Evolutionary conservation across 371 early-diverging fungal species (phyloP).

Genomic region (Mucor irregularis): DNA sequence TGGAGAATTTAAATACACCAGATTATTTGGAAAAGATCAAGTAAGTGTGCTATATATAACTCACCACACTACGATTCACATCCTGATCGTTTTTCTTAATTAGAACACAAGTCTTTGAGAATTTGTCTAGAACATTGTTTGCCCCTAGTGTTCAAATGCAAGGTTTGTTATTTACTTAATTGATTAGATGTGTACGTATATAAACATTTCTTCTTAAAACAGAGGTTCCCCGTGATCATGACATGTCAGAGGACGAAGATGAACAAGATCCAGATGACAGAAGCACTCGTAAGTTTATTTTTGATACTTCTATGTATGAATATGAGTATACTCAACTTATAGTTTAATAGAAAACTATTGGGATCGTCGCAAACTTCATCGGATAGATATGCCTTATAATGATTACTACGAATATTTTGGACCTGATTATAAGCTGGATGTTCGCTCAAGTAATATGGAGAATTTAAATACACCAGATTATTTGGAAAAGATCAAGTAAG

Average conservation of each 20-base stretch:
- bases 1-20: slow-evolving; percentile 85
- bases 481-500: slow-evolving; percentile 71
- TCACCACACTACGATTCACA: not conserved
- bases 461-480: slow-evolving; percentile 84
- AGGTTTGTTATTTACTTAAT: slow-evolving; percentile 16
- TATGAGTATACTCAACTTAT: not conserved
- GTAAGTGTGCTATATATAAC: slow-evolving; percentile 19
- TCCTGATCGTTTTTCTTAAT: not conserved
- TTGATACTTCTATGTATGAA: too few species aligned
- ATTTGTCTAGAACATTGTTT: slow-evolving; percentile 72
- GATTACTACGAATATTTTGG: slow-evolving; percentile 87
- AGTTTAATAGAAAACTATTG: slow-evolving; percentile 46
- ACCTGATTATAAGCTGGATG: slow-evolving; percentile 84
- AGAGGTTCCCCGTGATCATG: slow-evolving; percentile 50
- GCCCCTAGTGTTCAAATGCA: slow-evolving; percentile 74
- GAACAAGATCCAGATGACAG: slow-evolving; percentile 53
- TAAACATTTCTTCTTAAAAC: too few species aligned
- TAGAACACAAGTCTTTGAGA: slow-evolving; percentile 65
- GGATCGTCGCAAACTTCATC: slow-evolving; percentile 62
- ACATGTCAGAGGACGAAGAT: slow-evolving; percentile 56
- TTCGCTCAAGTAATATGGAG: slow-evolving; percentile 88
- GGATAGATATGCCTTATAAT: slow-evolving; percentile 75
- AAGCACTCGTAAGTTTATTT: slow-evolving; percentile 40
- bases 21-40: slow-evolving; percentile 82
- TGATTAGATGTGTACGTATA: too few species aligned